A percentile compares a stretch with the other conserved stretches of the same genome.
These are phyloP conservation scores for Hyphopichia burtonii DNA, from an alignment of 1,139 yeast species.

Conservation along the genomic window DNA sequence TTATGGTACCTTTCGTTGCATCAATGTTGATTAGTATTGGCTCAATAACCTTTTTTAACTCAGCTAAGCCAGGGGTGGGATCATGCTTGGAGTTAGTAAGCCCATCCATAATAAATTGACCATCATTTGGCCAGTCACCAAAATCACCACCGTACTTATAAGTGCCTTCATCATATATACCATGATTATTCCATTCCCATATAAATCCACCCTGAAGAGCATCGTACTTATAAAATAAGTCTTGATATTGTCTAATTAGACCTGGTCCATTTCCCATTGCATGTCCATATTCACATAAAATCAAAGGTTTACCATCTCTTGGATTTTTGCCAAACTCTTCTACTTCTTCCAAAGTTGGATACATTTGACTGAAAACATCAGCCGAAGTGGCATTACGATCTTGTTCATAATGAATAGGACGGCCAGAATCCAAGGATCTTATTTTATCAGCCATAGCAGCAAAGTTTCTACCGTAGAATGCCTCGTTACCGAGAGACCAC, in stretches of 20 bases:
- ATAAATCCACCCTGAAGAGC: conserved; percentile 33
- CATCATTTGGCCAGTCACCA: conserved; percentile 30
- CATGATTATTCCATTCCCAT: conserved; percentile 42
- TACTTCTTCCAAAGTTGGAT: conserved; percentile 20
- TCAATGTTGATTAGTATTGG: conserved; percentile 19
- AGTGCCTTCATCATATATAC: conserved; percentile 16
- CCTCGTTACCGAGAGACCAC: conserved; percentile 39
- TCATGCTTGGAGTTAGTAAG: conserved; percentile 25
- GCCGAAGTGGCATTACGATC: conserved; percentile 19
- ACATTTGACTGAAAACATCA: conserved; percentile 33
- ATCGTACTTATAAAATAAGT: conserved; percentile 23
- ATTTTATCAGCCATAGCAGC: conserved; percentile 23
- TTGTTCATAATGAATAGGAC: conserved; percentile 34
- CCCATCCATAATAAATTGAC: conserved; percentile 36
- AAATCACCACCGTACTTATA: conserved; percentile 37
- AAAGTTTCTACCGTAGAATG: conserved; percentile 32
- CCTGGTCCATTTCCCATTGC: conserved; percentile 43
- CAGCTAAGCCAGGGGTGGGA: conserved; percentile 32
- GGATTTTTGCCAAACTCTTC: conserved; percentile 15
- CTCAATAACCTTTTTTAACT: conserved; percentile 26
- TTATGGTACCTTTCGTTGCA: conserved; percentile 3
- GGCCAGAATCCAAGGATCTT: conserved; percentile 17
- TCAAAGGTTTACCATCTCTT: conserved; percentile 22
- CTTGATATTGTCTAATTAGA: conserved; percentile 26
- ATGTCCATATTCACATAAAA: conserved; percentile 34